Evolutionary conservation across 148 eudicot species (phyloP).

Genomic region (Bassia scoparia): DNA sequence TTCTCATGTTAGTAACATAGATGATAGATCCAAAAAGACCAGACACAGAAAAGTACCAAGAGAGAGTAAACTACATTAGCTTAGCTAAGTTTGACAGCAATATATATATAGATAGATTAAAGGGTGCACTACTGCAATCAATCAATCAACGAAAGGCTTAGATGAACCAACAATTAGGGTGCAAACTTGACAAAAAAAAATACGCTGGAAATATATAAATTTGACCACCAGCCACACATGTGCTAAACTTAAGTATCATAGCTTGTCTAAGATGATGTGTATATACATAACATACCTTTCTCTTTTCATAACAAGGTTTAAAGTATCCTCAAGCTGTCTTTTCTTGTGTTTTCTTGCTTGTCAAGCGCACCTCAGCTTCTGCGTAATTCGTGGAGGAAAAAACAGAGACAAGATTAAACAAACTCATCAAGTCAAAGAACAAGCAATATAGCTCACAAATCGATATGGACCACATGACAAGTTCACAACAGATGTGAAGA

Average conservation of each 20-base stretch:
- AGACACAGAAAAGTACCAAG: too few species aligned
- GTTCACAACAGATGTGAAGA: background rate
- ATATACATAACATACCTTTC: conserved; percentile 54
- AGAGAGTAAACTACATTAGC: background rate
- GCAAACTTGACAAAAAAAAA: background rate
- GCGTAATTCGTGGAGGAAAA: conserved; percentile 23
- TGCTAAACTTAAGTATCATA: background rate
- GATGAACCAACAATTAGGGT: background rate
- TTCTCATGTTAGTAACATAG: too few species aligned
- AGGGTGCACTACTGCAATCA: too few species aligned
- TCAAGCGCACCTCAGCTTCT: conserved; percentile 99
- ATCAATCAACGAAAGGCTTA: too few species aligned
- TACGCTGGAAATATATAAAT: background rate
- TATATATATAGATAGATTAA: too few species aligned
- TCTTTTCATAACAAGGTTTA: conserved; percentile 73
- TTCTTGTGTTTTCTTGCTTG: conserved; percentile 96
- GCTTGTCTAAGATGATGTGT: background rate
- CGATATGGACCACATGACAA: too few species aligned
- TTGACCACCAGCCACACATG: background rate
- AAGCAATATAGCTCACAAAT: background rate
- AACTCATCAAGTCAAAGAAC: background rate
- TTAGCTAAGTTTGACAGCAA: background rate
- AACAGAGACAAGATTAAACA: background rate
- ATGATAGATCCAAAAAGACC: background rate
- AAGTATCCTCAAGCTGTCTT: conserved; percentile 93